Base-by-base conservation (phyloP, 164 flowering plant genomes). In the Liriodendron chinense region DNA sequence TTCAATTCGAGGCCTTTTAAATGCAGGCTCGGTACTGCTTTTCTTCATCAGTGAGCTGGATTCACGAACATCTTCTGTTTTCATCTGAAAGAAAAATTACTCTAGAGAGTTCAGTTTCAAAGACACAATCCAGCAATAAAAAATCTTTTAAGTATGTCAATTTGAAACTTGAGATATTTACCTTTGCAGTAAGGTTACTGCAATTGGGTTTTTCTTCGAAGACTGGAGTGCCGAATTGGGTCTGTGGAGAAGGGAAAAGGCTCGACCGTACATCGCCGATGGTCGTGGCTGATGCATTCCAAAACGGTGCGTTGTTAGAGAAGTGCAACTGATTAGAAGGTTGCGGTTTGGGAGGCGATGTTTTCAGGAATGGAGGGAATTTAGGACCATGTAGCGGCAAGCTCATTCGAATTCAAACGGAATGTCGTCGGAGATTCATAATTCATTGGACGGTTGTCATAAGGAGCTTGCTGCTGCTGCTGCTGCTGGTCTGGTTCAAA, bases 1-100 rank as follows among this genome's bases (percentile, higher is more conserved):
- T 73, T 92, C 97, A 71, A 80, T 88, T 75, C 94, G 69, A 7
- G 90, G 85, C 79, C 92, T 88, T 83, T 95, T 95, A 3, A 74
- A 79, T 21, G 90, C 77, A n/a, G 88, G 59, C 75, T 88, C 90
- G 21, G 71, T 76, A 16, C 86, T 88, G 68, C 80, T 84, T 82
- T 85, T 88, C 79, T 74, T 91, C 72, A 82, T 75, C 16, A 82
- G 64, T 59, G 81, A 72, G 70, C 84, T 92, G 7, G 88, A 71
- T 1, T 88, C 89, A 21, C 87, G 81, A 68, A 73, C 79, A 72
- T 86, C 87, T 73, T 87, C 86, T 72, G 78, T 70, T 72, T 69
- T 71, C 20, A 74, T 34, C 77, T 78, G 80, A 25, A 34, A 93
- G 94, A 67, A 65, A 66, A 43, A 22, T 26, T 3, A 53, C 3